Percentiles rank a stretch among this genome's conserved stretches.
Evolutionary conservation across 192 early-diverging fungal genomes (phyloP).

Genomic region (Chytriomyces hyalinus): DNA sequence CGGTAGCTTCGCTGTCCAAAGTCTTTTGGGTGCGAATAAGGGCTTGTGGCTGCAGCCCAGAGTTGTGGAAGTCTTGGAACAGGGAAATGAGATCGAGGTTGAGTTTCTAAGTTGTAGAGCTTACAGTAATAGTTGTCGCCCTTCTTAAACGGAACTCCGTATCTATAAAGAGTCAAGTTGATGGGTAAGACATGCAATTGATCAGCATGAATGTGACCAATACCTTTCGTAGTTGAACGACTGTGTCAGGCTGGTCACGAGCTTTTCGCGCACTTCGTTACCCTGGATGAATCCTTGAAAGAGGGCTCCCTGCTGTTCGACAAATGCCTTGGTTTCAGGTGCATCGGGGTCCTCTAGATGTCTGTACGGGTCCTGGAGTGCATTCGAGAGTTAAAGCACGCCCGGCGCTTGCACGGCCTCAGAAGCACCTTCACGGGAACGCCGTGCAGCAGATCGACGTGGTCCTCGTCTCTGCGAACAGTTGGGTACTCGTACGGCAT

Average conservation of each 20-base stretch:
- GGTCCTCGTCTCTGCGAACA: conserved; percentile 56
- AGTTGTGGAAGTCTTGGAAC: conserved; percentile 58
- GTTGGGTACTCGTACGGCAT: conserved; percentile 46
- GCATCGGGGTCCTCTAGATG: conserved; percentile 70
- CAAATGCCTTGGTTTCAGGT: conserved; percentile 67
- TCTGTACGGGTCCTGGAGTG: conserved; percentile 15
- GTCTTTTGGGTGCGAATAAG: conserved; percentile 61
- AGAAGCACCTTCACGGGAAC: conserved; percentile 30
- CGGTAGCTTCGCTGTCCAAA: conserved; percentile 49
- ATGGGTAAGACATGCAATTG: too few relatives aligned
- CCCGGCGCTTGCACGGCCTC: too few relatives aligned
- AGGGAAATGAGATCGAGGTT: background rate
- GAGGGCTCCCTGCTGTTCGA: conserved; percentile 65
- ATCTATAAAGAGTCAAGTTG: background rate
- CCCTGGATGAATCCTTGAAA: conserved; percentile 48
- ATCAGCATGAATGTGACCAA: background rate
- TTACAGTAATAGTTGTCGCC: conserved; percentile 67
- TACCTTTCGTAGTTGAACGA: conserved; percentile 65
- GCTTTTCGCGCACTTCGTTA: conserved; percentile 35
- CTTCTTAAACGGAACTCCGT: conserved; percentile 56
- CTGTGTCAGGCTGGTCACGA: conserved; percentile 56
- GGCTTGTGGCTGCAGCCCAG: conserved; percentile 59
- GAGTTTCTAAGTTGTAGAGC: background rate
- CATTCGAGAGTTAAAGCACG: background rate
- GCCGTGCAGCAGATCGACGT: conserved; percentile 47